A percentile compares a stretch with the other conserved stretches of the same genome.
Conservation (phyloP, 2,329 filamentous ascomycete species). For the Colletotrichum destructivum region DNA sequence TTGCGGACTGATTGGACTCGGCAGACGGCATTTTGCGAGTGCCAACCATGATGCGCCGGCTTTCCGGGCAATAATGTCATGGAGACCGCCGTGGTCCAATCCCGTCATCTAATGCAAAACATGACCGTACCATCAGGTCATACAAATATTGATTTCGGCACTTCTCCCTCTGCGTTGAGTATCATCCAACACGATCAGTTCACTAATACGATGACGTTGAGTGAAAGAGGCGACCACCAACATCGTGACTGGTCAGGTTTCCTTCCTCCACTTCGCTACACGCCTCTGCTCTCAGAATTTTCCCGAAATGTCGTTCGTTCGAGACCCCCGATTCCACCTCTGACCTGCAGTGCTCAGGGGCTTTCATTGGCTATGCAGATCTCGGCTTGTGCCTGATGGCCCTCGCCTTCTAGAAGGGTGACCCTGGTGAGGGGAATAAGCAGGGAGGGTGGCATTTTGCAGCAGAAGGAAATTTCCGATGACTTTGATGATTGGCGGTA, state of each 20-base stretch:
- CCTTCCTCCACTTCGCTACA: neutral
- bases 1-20: neutral
- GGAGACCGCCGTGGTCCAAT: neutral
- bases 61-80: neutral
- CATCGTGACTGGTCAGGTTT: neutral
- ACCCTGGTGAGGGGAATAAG: neutral
- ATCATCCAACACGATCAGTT: neutral
- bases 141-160: no score
- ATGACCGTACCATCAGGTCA: neutral
- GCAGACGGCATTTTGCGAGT: neutral
- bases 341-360: conserved; percentile 4
- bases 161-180: neutral
- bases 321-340: neutral
- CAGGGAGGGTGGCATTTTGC: neutral
- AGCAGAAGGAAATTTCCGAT: conserved; percentile 1
- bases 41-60: neutral
- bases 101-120: conserved; percentile 1
- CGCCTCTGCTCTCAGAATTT: neutral
- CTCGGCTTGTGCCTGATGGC: neutral
- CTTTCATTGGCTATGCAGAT: conserved; percentile 12
- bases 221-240: neutral
- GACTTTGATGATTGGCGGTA: neutral
- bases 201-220: no score
- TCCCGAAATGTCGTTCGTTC: neutral
- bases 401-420: neutral